Percentiles rank a stretch among this genome's conserved stretches.
Conservation (phyloP, 2,329 filamentous ascomycete species). For the Cladosporium cucumerinum region DNA sequence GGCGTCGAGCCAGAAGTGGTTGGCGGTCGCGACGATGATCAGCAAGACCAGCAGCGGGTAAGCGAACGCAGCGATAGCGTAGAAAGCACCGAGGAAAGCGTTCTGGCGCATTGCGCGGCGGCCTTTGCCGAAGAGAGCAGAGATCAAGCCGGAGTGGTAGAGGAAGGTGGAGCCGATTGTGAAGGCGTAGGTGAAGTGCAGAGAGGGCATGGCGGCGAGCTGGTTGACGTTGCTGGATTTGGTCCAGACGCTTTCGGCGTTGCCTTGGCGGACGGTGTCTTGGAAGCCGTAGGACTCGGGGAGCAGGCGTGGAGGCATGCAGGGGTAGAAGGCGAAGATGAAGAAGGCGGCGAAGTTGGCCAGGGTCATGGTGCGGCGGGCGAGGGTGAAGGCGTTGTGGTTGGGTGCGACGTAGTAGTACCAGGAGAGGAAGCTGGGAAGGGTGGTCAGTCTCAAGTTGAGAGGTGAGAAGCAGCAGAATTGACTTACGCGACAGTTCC, state of each 20-base stretch:
- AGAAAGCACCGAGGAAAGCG: conserved; percentile 35
- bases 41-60: conserved; percentile 45
- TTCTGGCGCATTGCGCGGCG: conserved; percentile 19
- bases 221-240: conserved; percentile 46
- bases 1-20: conserved; percentile 59
- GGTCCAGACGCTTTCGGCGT: conserved; percentile 47
- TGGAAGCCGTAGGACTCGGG: conserved; percentile 45
- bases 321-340: conserved; percentile 52
- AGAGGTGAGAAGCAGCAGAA: conserved; percentile 5
- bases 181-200: conserved; percentile 57
- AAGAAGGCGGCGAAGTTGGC: conserved; percentile 54
- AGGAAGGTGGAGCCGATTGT: conserved; percentile 51
- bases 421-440: conserved; percentile 57
- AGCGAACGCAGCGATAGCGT: conserved; percentile 42
- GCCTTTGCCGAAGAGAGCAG: conserved; percentile 38
- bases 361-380: conserved; percentile 47
- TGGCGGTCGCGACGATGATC: conserved; percentile 60
- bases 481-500: conserved; percentile 54
- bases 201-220: conserved; percentile 47
- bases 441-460: conserved; percentile 1
- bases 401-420: conserved; percentile 59
- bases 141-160: conserved; percentile 51
- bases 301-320: conserved; percentile 51
- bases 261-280: conserved; percentile 47
- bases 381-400: conserved; percentile 43